Base-by-base conservation (phyloP, 2,329 filamentous ascomycete genomes). In the Cryphonectria nitschkei region DNA sequence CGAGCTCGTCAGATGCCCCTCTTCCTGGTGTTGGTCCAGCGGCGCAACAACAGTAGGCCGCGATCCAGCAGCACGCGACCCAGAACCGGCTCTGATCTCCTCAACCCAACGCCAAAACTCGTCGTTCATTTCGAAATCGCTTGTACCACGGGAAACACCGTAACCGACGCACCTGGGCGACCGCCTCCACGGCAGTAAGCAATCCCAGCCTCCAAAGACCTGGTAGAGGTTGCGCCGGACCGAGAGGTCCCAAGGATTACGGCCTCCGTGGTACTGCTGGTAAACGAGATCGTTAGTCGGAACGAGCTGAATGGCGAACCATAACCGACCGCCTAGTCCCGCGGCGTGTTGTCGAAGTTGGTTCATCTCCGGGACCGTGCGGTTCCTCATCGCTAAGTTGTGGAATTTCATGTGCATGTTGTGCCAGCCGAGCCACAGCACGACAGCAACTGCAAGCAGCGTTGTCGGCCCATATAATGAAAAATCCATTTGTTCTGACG, bases 121-220 rank as follows among this genome's bases (percentile, higher is more conserved):
- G 58, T 65, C 65, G 29, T 61, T 60, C 65, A 70, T 70, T 43
- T 70, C 69, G 26, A 70, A 68, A 26, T 70, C 69, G 65, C 56
- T 60, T 54, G 39, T 56, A 70, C 58, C 39, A 56, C 37, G 14
- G 29, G 63, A 41, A n/a, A 9, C 22, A 60, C 64, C 58, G 65
- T 70, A 64, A 62, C 58, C 43, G 26, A 39, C 43, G 39, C 67
- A 58, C 43, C 69, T 32, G 26, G 37, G 69, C 54, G 69, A 65
- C 65, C 61, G 69, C 52, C 43, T 67, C 69, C 69, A 70, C 65
- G 65, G 69, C 69, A 70, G 65, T 65, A 70, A 68, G 69, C 43
- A 64, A 70, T 34, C 58, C 69, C 65, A 70, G 69, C 69, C 58
- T 62, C 69, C 65, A 70, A 70, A 70, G 3, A 58, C 65, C 67